Conservation (phyloP, 208 protist genomes). For the Balamuthia mandrillaris region DNA sequence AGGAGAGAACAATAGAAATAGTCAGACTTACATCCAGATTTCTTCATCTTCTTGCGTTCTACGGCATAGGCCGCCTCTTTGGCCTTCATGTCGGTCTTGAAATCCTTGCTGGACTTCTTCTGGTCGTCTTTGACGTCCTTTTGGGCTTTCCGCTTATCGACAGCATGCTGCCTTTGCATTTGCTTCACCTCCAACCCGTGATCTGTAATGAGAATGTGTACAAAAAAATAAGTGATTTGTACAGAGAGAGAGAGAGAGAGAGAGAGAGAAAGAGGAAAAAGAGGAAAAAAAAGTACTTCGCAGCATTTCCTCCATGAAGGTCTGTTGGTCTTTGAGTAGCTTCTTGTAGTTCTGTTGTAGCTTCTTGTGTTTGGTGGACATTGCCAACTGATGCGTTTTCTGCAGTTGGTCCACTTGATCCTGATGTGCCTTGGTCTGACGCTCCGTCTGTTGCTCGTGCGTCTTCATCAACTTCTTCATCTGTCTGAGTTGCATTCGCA, state of each 20-base stretch:
- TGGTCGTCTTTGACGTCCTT: constrained; percentile 32
- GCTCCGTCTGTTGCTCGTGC: constrained; percentile 20
- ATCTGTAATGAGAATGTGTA: too few relatives aligned
- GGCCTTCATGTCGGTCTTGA: not conserved
- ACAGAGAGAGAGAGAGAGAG: too few relatives aligned
- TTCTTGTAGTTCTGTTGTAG: not conserved
- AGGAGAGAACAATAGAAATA: not conserved
- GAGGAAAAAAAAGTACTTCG: too few relatives aligned
- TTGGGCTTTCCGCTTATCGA: constrained; percentile 1
- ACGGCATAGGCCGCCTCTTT: constrained; percentile 2
- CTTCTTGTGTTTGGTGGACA: not conserved
- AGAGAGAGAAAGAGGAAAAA: too few relatives aligned
- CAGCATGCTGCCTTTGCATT: not conserved
- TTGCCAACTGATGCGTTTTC: too few relatives aligned
- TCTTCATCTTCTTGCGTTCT: constrained; percentile 16
- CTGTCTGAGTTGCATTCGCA: constrained; percentile 10
- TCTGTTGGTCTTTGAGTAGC: not conserved
- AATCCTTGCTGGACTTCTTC: constrained; percentile 30
- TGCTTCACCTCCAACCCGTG: not conserved
- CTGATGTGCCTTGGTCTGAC: constrained; percentile 21
- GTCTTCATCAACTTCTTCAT: not conserved
- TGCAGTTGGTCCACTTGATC: not conserved
- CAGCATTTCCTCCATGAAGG: not conserved
- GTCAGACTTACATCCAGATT: not conserved
- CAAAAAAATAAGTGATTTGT: too few relatives aligned